Evolutionary conservation across 164 flowering plant species (phyloP), one percentile per base, ranked within the genome.

Genomic region (Dillenia turbinata): DNA sequence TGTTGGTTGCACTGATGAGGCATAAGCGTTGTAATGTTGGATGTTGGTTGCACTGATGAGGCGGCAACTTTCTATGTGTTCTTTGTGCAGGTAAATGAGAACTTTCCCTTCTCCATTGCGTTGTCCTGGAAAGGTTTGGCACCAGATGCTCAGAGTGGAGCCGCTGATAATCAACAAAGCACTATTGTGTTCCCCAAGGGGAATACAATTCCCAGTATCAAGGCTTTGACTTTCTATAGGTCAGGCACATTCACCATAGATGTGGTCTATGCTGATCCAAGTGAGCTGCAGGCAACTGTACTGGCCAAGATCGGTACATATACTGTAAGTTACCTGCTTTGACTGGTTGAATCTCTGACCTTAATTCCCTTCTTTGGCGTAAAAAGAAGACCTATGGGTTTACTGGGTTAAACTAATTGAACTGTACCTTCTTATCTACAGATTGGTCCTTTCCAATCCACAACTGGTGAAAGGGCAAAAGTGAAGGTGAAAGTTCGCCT

Each of bases 391-490:
- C 40, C 40, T 33, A 6, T 33, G 40, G 40, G 40, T 33, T 33
- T 33, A 33, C 40, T 5, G 7, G 40, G 40, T 33, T 33, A 33
- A 33, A 33, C 40, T 33, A 33, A 33, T 33, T 33, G 40, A 33
- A 33, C 40, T 33, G 40, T 26, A 4, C 40, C 7, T 4, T 33
- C 40, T 33, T 6, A 5, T 64, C 60, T 53, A 51, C 78, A 85
- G 89, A 83, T 85, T 80, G 96, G 98, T 67, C 96, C 97, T 17
- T 90, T 93, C 71, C 89, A 89, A 63, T 73, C 87, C 9, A 52
- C 85, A 15, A 89, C 83, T 56, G 74, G 87, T 63, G 97, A 90
- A 17, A 71, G 81, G n/a, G 80, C 86, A 26, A 93, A 87, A 62
- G 44, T 93, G 56, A 93, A 90, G 74, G 85, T 90, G 47, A 93